These are phyloP conservation scores for Cladosporium phlei DNA, from an alignment of 2,329 filamentous ascomycete species.

Conservation along the genomic window DNA sequence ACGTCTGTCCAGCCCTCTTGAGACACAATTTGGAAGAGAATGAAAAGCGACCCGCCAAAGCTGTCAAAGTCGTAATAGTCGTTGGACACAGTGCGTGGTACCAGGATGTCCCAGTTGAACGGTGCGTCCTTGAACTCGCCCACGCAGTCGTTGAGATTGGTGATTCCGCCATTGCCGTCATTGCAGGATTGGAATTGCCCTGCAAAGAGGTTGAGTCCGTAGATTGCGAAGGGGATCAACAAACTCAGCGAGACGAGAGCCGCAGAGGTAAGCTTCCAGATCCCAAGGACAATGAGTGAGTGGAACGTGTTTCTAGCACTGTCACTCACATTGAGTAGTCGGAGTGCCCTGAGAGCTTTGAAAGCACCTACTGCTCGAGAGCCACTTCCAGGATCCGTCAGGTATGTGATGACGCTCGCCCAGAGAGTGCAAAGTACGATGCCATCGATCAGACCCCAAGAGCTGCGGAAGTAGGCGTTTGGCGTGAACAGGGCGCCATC, in stretches of 20 bases:
- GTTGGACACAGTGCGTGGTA: conserved; percentile 76
- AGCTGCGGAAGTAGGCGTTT: conserved; percentile 92
- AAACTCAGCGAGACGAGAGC: conserved; percentile 92
- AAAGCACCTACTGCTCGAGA: conserved; percentile 92
- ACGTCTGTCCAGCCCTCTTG: conserved; percentile 97
- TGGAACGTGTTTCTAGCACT: conserved; percentile 95
- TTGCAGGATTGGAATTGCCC: conserved; percentile 79
- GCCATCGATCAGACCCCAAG: conserved; percentile 94
- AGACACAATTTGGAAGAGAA: conserved; percentile 96
- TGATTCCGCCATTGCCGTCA: conserved; percentile 52
- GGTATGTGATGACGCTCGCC: conserved; percentile 84
- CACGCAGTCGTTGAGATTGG: conserved; percentile 68
- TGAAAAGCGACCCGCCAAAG: conserved; percentile 89
- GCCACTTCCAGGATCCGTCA: conserved; percentile 76
- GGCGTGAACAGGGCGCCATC: conserved; percentile 96
- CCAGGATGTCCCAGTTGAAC: conserved; percentile 78
- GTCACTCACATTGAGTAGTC: conserved; percentile 91
- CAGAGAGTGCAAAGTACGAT: conserved; percentile 88
- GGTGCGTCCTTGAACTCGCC: conserved; percentile 75
- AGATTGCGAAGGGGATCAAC: conserved; percentile 93
- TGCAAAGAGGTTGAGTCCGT: conserved; percentile 87
- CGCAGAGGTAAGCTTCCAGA: conserved; percentile 88
- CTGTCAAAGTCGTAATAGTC: conserved; percentile 89
- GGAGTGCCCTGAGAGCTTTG: conserved; percentile 87
- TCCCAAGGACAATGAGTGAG: conserved; percentile 87